Percentiles rank a stretch among this genome's conserved stretches.
These are phyloP conservation scores for Epichloe baconii DNA, from an alignment of 2,329 filamentous ascomycete species.

Conservation along the genomic window DNA sequence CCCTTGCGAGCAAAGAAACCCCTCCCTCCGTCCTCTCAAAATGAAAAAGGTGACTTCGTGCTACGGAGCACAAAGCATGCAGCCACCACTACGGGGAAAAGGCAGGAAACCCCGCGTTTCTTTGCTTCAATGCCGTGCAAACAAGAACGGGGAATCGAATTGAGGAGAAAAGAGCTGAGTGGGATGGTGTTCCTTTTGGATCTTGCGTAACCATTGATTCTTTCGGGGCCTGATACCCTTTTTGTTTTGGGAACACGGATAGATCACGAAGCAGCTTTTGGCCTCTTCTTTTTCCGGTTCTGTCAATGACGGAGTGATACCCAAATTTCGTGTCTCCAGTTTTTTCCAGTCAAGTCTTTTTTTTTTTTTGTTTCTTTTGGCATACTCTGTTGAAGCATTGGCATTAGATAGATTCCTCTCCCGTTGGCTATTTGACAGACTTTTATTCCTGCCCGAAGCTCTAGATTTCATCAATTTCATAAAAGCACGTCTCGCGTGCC, in stretches of 20 bases:
- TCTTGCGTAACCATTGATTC: background rate
- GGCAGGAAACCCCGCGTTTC: background rate
- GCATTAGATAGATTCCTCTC: background rate
- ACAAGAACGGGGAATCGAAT: background rate
- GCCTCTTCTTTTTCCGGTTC: background rate
- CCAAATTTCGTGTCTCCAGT: background rate
- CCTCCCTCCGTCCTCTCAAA: background rate
- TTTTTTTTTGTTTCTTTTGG: background rate
- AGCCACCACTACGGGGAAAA: background rate
- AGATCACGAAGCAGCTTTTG: background rate
- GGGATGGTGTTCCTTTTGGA: background rate
- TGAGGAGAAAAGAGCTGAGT: background rate
- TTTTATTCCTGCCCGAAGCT: background rate
- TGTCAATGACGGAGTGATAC: conserved; percentile 1
- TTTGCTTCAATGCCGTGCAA: background rate
- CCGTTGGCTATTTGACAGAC: background rate
- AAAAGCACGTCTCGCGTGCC: background rate
- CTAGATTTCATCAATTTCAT: background rate
- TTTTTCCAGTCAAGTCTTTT: too few species aligned
- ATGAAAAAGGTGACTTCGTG: background rate
- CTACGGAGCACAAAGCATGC: background rate
- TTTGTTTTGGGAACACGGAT: background rate
- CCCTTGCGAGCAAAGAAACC: background rate
- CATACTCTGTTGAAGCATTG: background rate
- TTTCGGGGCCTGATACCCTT: background rate